Conservation (phyloP, 2,329 filamentous ascomycete genomes). For the Aaosphaeria pasadenensis region DNA sequence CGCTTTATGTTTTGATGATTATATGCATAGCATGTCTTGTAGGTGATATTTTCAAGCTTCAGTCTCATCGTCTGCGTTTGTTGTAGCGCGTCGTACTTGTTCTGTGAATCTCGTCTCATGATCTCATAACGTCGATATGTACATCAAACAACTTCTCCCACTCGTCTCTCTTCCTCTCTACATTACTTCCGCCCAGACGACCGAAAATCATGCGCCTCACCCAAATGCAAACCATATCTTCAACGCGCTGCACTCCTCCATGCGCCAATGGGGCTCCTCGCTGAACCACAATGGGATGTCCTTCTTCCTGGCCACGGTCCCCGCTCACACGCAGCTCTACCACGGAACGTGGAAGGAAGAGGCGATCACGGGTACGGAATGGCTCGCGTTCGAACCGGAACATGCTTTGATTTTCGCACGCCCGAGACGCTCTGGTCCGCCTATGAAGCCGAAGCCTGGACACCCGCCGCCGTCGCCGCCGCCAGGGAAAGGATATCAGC, state of each 20-base stretch:
- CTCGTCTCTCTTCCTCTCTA: slow-evolving; percentile 2
- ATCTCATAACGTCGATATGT: slow-evolving; percentile 7
- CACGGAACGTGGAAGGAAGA: slow-evolving; percentile 55
- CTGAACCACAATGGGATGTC: slow-evolving; percentile 75
- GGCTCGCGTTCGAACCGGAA: slow-evolving; percentile 75
- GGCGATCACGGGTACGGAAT: slow-evolving; percentile 57
- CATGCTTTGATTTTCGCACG: slow-evolving; percentile 66
- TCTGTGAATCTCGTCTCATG: too few species aligned
- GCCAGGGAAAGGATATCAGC: slow-evolving; percentile 1
- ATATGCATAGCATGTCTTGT: too few species aligned
- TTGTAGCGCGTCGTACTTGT: too few species aligned
- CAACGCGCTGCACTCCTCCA: slow-evolving; percentile 69
- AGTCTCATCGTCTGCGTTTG: too few species aligned
- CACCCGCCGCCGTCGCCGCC: background rate
- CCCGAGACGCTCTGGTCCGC: slow-evolving; percentile 1
- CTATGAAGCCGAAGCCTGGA: slow-evolving; percentile 1
- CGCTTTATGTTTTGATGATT: too few species aligned
- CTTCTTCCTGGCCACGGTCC: slow-evolving; percentile 64
- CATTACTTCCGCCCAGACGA: background rate
- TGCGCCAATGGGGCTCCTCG: slow-evolving; percentile 72
- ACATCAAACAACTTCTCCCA: slow-evolving; percentile 3
- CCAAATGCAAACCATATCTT: slow-evolving; percentile 64
- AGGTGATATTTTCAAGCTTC: too few species aligned
- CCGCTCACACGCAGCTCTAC: slow-evolving; percentile 63
- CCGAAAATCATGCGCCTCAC: too few species aligned